Base-by-base conservation (phyloP, 164 flowering plant genomes). In the Umbilicus rupestris region DNA sequence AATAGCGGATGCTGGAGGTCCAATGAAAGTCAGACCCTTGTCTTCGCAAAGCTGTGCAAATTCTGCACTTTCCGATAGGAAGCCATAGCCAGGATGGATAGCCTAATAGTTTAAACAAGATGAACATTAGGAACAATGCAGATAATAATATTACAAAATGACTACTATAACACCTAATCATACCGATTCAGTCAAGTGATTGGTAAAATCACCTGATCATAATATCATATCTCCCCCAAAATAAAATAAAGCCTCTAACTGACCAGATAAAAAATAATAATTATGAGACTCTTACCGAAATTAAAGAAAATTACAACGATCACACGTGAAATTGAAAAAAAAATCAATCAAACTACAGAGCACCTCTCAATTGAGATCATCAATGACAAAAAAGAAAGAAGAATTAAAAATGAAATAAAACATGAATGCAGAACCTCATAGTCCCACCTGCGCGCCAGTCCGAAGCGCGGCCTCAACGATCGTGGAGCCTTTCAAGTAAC, bases 31-130 rank as follows among this genome's bases (percentile, higher is more conserved):
- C 42, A 91, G 80, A 68, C 90, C 92, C 65, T 87, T 83, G 63
- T 84, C 86, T 82, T 87, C 94, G 80, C 97, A 91, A 12, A 84
- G 89, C 74, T 84, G 87, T 73, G 99, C 97, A 81, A 94, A 91
- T 10, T 86, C 90, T 47, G 92, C 81, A 80, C 90, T 89, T 76
- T 94, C 97, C 26, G 97, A 94, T 46, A 94, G 62, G 77, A 94
- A 94, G 22, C 99, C 97, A 84, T 94, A 94, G 65, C 99, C 99
- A 59, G 99, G 99, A 72, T 94, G 99, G 79, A 94, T 82, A 75
- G 97, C 99, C 99, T 91, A 77, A 70, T 71, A 59, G 72, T 66
- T 69, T 70, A 70, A 74, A 72, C 75, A 66, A 76, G 70, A 44
- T 52, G 73, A 79, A 39, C 76, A 65, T 67, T 69, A 64, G 49